Evolutionary conservation across 163 green algal genomes (phyloP), one percentile per base, ranked within the genome.

Genomic region (Chloroidium sp.): DNA sequence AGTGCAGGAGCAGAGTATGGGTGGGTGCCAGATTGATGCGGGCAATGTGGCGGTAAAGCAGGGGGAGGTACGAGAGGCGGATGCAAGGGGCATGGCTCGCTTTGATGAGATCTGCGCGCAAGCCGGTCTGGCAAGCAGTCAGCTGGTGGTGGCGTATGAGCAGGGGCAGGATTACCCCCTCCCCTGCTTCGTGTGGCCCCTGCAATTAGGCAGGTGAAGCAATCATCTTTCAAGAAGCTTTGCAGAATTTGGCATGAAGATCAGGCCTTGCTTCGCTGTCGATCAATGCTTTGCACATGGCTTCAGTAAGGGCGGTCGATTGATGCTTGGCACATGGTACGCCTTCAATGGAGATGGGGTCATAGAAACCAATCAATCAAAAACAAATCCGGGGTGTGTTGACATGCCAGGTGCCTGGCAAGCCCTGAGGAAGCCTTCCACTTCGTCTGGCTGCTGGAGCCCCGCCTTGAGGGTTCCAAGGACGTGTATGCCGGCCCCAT

Each of bases 401-500:
- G 62, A 64, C 64, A 60, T 61, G 76, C 59, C 69, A 82, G 79
- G 13, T 75, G 13, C 2, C 77, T 91, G 62, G 74, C 80, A 4
- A 88, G 76, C 58, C 84, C 87, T 2, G 75, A 80, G 1, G 78
- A 89, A 79, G 85, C 84, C 8, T 83, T 84, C 14, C 82, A 82
- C 68, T 88, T 87, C 78, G 85, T 91, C 4, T 78, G 75, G 67
- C 81, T 91, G 83, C 80, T 91, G 62, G 61, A 64, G 68, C 74
- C 78, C 57, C 81, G 83, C 69, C 64, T 72, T 6, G 64, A 72
- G 81, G 87, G 69, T 81, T 62, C 76, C 81, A 76, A 61, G 4
- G 62, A 72, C 64, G 76, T 76, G 1, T 13, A 78, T 59, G 62
- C 57, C 36, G 78, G 78, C 62, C 69, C 78, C 58, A 12, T 61